Base-by-base conservation (phyloP, 2,329 filamentous ascomycete species). In the Tolypocladium paradoxum region DNA sequence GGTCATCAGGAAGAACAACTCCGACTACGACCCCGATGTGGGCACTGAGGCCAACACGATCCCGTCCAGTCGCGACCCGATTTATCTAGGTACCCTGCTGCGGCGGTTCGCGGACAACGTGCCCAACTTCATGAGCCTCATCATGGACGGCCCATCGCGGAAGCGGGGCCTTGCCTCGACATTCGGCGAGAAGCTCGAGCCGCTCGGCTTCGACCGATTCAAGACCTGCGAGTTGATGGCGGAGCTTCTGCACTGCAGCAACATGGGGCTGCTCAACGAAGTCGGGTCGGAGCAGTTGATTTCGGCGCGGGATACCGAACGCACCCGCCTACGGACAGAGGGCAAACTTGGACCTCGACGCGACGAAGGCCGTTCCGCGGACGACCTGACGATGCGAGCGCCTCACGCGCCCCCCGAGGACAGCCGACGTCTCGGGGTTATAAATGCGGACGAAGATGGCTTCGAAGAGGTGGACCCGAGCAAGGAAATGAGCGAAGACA, bases 181-280 rank as follows among this genome's bases (percentile, higher is more conserved):
- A 0, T 99, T 95, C 74, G 91, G 91, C 51, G 82, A 85, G 47
- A 88, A 87, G 68, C 91, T 99, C 51, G 90, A 97, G 68, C 92
- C 93, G 4, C 78, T 99, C 11, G 93, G 93, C 2, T 99, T 99
- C 65, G 93, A 99, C 70, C 81, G 93, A 22, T 99, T 99, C 76
- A 99, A 99, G 76, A 97, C 93, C 0, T 99, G 93, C 69, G 93
- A 99, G 70, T 77, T 99, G 55, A 97, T 99, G 93, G 93, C 93
- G 1, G 93, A 99, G 70, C 76, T 99, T 46, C 73, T 99, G 38
- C 93, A 99, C 69, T 99, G 93, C 71, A 97, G 92, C 68, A 99
- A 99, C 67, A 99, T 99, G 93, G 91, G 88, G 6, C 75, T 99
- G 36, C 74, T 99, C 59, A 99, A 99, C 65, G 91, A 97, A 66